Evolutionary conservation across 208 protist species (phyloP).

Genomic region (Crithidia fasciculata): DNA sequence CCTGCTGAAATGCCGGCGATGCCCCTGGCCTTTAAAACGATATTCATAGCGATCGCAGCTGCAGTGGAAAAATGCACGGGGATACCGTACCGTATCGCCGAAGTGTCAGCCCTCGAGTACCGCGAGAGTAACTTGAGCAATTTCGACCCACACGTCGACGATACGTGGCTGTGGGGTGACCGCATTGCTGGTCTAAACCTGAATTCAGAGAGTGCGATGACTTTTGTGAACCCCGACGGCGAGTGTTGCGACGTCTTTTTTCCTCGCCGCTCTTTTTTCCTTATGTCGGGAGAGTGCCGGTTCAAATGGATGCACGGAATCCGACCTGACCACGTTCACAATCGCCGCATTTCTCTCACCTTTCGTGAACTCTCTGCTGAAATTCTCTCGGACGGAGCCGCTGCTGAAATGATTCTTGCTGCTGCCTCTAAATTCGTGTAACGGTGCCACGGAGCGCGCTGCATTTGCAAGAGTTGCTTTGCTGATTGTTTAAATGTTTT

Average conservation of each 20-base stretch:
- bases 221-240: constrained; percentile 73
- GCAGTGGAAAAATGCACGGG: constrained; percentile 39
- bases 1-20: constrained; percentile 48
- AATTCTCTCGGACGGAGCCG: constrained; percentile 28
- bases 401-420: constrained; percentile 38
- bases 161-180: constrained; percentile 92
- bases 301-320: constrained; percentile 92
- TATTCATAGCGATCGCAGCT: constrained; percentile 39
- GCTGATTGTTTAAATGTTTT: not conserved
- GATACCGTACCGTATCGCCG: constrained; percentile 47
- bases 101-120: constrained; percentile 87
- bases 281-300: constrained; percentile 73
- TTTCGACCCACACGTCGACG: constrained; percentile 91
- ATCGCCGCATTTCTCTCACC: constrained; percentile 82
- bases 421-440: constrained; percentile 65
- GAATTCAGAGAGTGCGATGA: constrained; percentile 68
- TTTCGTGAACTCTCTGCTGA: constrained; percentile 75
- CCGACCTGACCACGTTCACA: constrained; percentile 56
- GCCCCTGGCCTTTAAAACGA: constrained; percentile 53
- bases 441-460: not conserved
- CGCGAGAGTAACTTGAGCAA: constrained; percentile 51
- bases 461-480: not conserved
- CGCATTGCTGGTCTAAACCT: constrained; percentile 84
- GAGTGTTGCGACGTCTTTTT: constrained; percentile 69
- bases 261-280: constrained; percentile 70